Conservation (phyloP, 352 stramenopile genomes). For the Phytophthora tentaculata region DNA sequence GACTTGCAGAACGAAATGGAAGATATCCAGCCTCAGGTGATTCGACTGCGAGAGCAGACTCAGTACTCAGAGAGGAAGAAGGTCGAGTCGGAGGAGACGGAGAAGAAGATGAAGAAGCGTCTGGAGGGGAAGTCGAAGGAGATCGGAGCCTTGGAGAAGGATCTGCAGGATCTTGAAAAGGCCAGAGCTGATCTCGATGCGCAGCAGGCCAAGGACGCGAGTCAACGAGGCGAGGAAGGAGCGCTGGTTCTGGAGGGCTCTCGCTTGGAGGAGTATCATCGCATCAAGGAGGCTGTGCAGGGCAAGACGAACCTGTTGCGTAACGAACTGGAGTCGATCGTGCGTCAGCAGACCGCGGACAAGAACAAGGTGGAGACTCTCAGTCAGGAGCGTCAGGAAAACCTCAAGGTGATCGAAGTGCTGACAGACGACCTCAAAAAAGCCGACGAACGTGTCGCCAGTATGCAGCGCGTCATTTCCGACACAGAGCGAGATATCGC, state of each 20-base stretch:
- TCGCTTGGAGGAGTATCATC: conserved; percentile 83
- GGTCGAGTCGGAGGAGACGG: conserved; percentile 49
- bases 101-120: conserved; percentile 76
- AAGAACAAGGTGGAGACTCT: conserved; percentile 78
- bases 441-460: conserved; percentile 68
- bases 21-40: conserved; percentile 70
- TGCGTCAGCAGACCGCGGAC: conserved; percentile 70
- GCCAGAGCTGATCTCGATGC: conserved; percentile 67
- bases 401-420: conserved; percentile 70
- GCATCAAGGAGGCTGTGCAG: conserved; percentile 78
- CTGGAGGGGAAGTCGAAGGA: conserved; percentile 86
- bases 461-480: conserved; percentile 75
- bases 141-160: conserved; percentile 76
- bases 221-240: conserved; percentile 50
- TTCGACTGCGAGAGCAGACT: conserved; percentile 90
- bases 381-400: conserved; percentile 72
- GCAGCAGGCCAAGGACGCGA: conserved; percentile 35
- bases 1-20: conserved; percentile 89
- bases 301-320: conserved; percentile 76
- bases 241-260: conserved; percentile 65
- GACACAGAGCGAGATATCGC: conserved; percentile 65
- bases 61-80: conserved; percentile 84
- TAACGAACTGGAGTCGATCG: conserved; percentile 73
- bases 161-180: conserved; percentile 69
- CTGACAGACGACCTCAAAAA: conserved; percentile 64